Evolutionary conservation across 352 stramenopile species (phyloP).

Genomic region (Globisporangium okanoganense): DNA sequence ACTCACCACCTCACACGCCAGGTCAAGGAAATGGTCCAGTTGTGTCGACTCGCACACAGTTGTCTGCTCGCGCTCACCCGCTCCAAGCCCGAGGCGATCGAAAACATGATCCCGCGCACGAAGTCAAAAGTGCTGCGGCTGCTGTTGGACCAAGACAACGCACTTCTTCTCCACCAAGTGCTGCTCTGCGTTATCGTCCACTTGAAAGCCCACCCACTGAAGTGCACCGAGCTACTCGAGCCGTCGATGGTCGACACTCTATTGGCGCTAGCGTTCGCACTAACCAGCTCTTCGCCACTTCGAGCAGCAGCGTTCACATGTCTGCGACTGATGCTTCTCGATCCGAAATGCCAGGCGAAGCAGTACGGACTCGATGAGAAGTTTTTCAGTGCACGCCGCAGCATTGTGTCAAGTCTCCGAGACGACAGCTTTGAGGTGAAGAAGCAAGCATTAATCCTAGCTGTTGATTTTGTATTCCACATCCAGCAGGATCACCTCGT

Average conservation of each 20-base stretch:
- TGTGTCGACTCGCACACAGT: conserved; percentile 15
- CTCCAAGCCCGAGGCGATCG: conserved; percentile 2
- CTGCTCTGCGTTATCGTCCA: conserved; percentile 12
- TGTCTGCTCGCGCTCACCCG: conserved; percentile 8
- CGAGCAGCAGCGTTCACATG: conserved; percentile 11
- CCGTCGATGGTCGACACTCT: neutral
- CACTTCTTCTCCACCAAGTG: conserved; percentile 10
- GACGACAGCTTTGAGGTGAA: conserved; percentile 11
- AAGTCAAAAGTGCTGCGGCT: conserved; percentile 11
- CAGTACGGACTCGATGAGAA: conserved; percentile 9
- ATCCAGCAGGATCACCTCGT: conserved; percentile 6
- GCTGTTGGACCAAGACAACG: conserved; percentile 5
- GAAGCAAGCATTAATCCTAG: conserved; percentile 13
- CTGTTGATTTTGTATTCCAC: conserved; percentile 14
- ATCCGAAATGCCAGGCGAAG: conserved; percentile 9
- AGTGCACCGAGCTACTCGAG: conserved; percentile 15
- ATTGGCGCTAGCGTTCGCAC: neutral
- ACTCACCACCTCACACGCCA: neutral
- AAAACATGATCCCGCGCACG: conserved; percentile 14
- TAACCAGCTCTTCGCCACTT: neutral
- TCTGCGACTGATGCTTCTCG: conserved; percentile 14
- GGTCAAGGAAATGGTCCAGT: conserved; percentile 14
- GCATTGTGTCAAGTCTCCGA: conserved; percentile 4
- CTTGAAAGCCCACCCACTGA: conserved; percentile 11
- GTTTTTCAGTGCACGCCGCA: conserved; percentile 4